A percentile compares a stretch with the other conserved stretches of the same genome.
These are phyloP conservation scores for Aspergillus funiculosus DNA, from an alignment of 495 filamentous ascomycete species.

Conservation along the genomic window DNA sequence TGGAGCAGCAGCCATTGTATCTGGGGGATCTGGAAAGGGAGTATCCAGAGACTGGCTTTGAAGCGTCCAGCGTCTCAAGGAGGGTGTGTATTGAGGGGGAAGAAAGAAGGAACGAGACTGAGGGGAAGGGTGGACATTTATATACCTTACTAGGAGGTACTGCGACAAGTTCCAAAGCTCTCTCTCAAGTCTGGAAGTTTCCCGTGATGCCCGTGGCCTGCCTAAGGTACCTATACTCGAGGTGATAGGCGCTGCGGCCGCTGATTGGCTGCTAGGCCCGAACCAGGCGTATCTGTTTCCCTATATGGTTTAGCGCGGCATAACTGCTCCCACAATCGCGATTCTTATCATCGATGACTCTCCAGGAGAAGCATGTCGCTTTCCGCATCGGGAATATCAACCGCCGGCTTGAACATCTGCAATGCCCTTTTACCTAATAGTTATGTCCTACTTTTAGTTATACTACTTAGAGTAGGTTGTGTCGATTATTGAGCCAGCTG, in stretches of 20 bases:
- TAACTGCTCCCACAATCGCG: background rate
- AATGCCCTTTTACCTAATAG: too few species aligned
- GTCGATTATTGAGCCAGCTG: too few species aligned
- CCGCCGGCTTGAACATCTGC: too few species aligned
- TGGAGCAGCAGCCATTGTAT: slow-evolving; percentile 11
- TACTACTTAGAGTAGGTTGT: too few species aligned
- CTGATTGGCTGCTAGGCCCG: background rate
- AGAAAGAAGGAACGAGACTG: background rate
- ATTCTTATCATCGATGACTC: background rate
- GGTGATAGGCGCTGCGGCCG: background rate
- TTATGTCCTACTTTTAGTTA: too few species aligned
- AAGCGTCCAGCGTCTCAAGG: background rate
- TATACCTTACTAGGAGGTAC: background rate
- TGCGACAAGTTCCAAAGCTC: background rate
- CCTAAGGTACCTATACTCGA: background rate
- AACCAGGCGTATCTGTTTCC: slow-evolving; percentile 8
- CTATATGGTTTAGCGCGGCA: background rate
- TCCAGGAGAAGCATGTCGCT: background rate
- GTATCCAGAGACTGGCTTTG: background rate
- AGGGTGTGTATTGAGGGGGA: background rate
- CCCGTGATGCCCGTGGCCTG: background rate
- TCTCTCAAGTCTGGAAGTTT: background rate
- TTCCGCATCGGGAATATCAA: too few species aligned
- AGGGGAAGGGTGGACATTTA: background rate
- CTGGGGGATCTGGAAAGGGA: background rate